phyloP scores from a whole-genome alignment of 352 stramenopile species.

The Phytophthora fragariaefolia region DNA sequence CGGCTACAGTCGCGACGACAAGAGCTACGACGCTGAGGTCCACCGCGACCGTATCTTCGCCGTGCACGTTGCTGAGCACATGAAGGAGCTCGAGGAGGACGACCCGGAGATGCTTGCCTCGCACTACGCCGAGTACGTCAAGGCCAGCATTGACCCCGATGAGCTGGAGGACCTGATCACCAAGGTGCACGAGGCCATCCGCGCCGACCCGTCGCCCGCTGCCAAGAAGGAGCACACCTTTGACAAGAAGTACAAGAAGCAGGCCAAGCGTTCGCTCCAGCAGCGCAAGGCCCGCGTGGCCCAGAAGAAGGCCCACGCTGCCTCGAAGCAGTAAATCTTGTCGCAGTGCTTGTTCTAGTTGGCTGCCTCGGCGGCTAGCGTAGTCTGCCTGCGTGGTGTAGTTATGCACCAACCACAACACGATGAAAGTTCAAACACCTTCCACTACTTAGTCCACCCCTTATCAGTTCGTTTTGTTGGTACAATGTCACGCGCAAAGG shows the following conservation, averaged over 20 bases:
- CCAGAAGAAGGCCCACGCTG: constrained; percentile 96
- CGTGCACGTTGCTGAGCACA: constrained; percentile 98
- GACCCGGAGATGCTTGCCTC: constrained; percentile 98
- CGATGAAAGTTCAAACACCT: constrained; percentile 51
- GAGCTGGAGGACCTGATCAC: constrained; percentile 93
- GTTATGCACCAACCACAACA: constrained; percentile 27
- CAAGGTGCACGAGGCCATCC: constrained; percentile 97
- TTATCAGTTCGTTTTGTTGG: neutral
- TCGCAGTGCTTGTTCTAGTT: constrained; percentile 5
- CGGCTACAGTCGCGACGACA: constrained; percentile 98
- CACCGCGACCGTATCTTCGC: constrained; percentile 99
- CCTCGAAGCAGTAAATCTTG: constrained; percentile 52
- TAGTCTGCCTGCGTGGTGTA: constrained; percentile 18
- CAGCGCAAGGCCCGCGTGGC: constrained; percentile 96
- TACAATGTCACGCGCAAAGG: neutral
- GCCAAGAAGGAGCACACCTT: constrained; percentile 92
- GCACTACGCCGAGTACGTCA: constrained; percentile 97
- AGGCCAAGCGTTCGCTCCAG: constrained; percentile 93
- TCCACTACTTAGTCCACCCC: constrained; percentile 12
- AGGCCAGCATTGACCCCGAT: constrained; percentile 92
- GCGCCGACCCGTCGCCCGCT: constrained; percentile 94
- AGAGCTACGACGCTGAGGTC: constrained; percentile 98
- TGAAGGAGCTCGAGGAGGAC: constrained; percentile 99
- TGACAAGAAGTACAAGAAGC: constrained; percentile 96
- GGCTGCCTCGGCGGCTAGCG: neutral